Evolutionary conservation across 2,329 filamentous ascomycete species (phyloP).

Genomic region (Ceratocystis ficicola): DNA sequence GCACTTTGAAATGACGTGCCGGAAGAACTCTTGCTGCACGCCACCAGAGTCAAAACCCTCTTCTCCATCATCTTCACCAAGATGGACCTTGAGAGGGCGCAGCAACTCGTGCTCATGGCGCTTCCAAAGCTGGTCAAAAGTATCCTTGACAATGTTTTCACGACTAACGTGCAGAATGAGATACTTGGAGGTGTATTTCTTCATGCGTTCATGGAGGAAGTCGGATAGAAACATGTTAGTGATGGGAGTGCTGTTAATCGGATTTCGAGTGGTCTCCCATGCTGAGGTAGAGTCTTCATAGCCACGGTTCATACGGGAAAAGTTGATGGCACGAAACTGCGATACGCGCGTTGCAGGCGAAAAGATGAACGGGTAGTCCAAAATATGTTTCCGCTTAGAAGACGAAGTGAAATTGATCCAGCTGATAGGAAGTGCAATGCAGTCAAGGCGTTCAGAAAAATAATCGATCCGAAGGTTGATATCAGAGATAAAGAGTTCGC

Average conservation of each 20-base stretch:
- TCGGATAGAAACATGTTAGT: slow-evolving; percentile 47
- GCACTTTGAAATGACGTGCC: slow-evolving; percentile 66
- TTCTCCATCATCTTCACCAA: slow-evolving; percentile 72
- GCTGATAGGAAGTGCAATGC: slow-evolving; percentile 58
- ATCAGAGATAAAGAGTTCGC: slow-evolving; percentile 51
- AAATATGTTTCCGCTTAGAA: slow-evolving; percentile 55
- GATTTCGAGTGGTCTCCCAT: slow-evolving; percentile 43
- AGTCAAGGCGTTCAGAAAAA: slow-evolving; percentile 63
- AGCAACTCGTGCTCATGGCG: slow-evolving; percentile 70
- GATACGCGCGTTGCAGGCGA: slow-evolving; percentile 57
- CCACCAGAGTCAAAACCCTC: slow-evolving; percentile 88
- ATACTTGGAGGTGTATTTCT: slow-evolving; percentile 56
- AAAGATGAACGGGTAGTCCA: slow-evolving; percentile 75
- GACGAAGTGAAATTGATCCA: slow-evolving; percentile 54
- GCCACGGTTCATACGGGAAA: slow-evolving; percentile 68
- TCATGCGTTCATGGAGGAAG: slow-evolving; percentile 50
- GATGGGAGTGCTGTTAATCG: slow-evolving; percentile 44
- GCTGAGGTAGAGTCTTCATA: slow-evolving; percentile 57
- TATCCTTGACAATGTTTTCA: slow-evolving; percentile 55
- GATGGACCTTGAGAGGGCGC: slow-evolving; percentile 74
- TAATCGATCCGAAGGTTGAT: slow-evolving; percentile 64
- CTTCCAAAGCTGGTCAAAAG: slow-evolving; percentile 81
- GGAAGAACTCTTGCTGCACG: slow-evolving; percentile 94
- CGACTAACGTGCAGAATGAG: slow-evolving; percentile 58
- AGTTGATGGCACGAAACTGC: slow-evolving; percentile 82